Conservation (phyloP, 2,329 filamentous ascomycete genomes). For the Trichophyton mentagrophytes region DNA sequence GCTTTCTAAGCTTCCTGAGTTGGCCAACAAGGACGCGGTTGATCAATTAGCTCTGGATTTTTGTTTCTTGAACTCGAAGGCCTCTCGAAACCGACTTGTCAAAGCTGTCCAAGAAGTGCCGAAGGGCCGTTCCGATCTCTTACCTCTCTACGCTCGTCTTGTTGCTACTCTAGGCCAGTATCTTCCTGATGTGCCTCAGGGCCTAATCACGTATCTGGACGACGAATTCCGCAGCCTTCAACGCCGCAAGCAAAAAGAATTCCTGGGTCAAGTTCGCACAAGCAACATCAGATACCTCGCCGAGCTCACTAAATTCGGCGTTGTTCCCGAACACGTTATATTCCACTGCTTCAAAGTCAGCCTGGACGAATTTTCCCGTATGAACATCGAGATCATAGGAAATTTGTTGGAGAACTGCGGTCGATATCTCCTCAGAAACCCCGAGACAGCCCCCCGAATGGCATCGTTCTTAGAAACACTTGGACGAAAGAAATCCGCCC, state of each 20-base stretch:
- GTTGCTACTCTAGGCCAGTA: slow-evolving; percentile 89
- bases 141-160: slow-evolving; percentile 83
- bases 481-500: slow-evolving; percentile 87
- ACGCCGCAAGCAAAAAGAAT: slow-evolving; percentile 93
- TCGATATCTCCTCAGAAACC: slow-evolving; percentile 80
- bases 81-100: slow-evolving; percentile 83
- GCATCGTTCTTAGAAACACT: slow-evolving; percentile 84
- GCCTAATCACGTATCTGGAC: slow-evolving; percentile 81
- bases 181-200: slow-evolving; percentile 86
- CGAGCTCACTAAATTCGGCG: slow-evolving; percentile 93
- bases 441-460: slow-evolving; percentile 89
- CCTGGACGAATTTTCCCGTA: slow-evolving; percentile 90
- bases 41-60: slow-evolving; percentile 93
- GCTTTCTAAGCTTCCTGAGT: slow-evolving; percentile 72
- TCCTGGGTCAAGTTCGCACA: slow-evolving; percentile 82
- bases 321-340: slow-evolving; percentile 95
- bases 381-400: slow-evolving; percentile 98
- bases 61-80: slow-evolving; percentile 96
- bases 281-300: slow-evolving; percentile 96
- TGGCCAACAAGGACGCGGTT: slow-evolving; percentile 81
- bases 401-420: slow-evolving; percentile 94
- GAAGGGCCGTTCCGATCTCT: slow-evolving; percentile 79
- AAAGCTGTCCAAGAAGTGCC: slow-evolving; percentile 91
- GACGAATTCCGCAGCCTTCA: slow-evolving; percentile 95
- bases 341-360: slow-evolving; percentile 98